Evolutionary conservation across 257 asterid species (phyloP).

Genomic region (Penstemon eatonii): DNA sequence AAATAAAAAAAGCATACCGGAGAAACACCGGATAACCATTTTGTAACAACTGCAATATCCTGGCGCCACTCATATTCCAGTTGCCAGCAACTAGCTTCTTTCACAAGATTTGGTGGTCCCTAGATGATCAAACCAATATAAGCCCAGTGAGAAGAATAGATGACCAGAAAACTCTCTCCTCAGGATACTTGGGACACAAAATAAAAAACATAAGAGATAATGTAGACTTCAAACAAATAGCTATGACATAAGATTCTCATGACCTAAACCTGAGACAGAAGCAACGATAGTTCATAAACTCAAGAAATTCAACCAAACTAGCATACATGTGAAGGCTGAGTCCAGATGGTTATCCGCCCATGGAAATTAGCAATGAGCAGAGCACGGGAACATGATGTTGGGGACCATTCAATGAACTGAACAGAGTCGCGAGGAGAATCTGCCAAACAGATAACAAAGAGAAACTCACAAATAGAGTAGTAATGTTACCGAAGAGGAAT

Average conservation of each 20-base stretch:
- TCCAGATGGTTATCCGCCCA: conserved; percentile 95
- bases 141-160: conserved; percentile 8
- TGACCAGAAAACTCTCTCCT: not conserved
- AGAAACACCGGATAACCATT: conserved; percentile 98
- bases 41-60: conserved; percentile 96
- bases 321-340: conserved; percentile 90
- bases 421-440: conserved; percentile 98
- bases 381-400: conserved; percentile 88
- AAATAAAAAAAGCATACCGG: conserved; percentile 63
- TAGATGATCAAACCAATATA: conserved; percentile 37
- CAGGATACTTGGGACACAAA: conserved; percentile 14
- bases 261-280: conserved; percentile 19
- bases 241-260: conserved; percentile 4
- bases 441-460: conserved; percentile 34
- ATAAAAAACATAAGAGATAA: conserved; percentile 5
- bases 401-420: conserved; percentile 99
- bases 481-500: conserved; percentile 5
- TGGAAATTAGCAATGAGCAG: conserved; percentile 91
- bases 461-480: conserved; percentile 6
- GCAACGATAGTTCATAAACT: conserved; percentile 13
- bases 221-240: conserved; percentile 18
- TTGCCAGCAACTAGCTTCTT: conserved; percentile 97
- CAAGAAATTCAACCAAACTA: conserved; percentile 24
- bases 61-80: conserved; percentile 98
- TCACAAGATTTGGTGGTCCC: conserved; percentile 88